Base-by-base conservation (phyloP, 768 basidiomycete species). In the Pisolithus albus region DNA sequence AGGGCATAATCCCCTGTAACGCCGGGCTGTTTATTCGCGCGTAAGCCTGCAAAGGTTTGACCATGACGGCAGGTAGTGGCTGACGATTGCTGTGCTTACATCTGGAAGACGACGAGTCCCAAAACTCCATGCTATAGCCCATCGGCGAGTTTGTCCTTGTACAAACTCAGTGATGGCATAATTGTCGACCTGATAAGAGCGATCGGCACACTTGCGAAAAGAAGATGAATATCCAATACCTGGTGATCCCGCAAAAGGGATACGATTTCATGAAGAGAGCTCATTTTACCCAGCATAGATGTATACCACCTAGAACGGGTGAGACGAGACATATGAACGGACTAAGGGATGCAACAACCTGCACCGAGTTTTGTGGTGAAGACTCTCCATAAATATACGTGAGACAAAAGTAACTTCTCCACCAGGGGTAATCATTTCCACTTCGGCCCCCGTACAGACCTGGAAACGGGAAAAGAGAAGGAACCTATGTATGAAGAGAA, bases 101-200 rank as follows among this genome's bases (percentile, higher is more conserved):
- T 96, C 92, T 1, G 90, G 84, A 28, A 96, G 69, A 7, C 82
- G 81, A 13, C 64, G 64, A 26, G 77, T 75, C 2, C 69, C 71
- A 49, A 84, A 83, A 0, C 88, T 92, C 95, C 95, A 97, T 0
- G 79, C 91, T 2, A 98, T 67, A 0, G 85, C 89, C 92, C 93
- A 98, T n/a, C 96, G 80, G 2, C 86, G 77, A 0, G 95, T 97
- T 51, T 85, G 81, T 0, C 94, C 91, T 67, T 92, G 92, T 3
- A 84, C 72, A 43, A 94, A 86, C 57, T 92, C 85, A 0, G 83
- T 83, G 42, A 97, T 72, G 0, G 83, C 87, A 64, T 94, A 98
- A 67, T 96, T 96, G 30, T 79, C 72, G 41, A 97, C 79, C 92
- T 96, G 10, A 34, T 30, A 26, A 26, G 5, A 36, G 16, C 24